Percentiles rank a stretch among this genome's conserved stretches.
phyloP scores from a whole-genome alignment of 2,329 filamentous ascomycete species.

The Pezicula neosporulosa region DNA sequence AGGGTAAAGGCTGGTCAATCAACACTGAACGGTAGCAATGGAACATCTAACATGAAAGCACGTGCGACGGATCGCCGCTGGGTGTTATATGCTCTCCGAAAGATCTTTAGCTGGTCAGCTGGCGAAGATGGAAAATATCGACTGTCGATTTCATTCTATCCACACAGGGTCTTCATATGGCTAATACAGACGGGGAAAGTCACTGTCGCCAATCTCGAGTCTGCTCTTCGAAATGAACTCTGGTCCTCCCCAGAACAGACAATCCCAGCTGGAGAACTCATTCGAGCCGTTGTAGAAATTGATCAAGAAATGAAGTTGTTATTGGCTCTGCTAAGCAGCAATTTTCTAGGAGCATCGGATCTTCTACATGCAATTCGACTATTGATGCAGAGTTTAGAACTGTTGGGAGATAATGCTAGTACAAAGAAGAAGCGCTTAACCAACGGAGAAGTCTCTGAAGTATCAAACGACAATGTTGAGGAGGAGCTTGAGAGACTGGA shows the following conservation, averaged over 20 bases:
- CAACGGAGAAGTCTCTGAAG: slow-evolving; percentile 13
- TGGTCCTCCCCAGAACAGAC: slow-evolving; percentile 28
- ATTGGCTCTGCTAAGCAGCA: slow-evolving; percentile 60
- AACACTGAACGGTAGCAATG: slow-evolving; percentile 1
- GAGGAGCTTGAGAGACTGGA: slow-evolving; percentile 47
- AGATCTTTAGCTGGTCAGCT: slow-evolving; percentile 37
- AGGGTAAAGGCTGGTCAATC: slow-evolving; percentile 2
- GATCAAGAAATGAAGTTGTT: slow-evolving; percentile 67
- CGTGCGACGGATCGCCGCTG: slow-evolving; percentile 58
- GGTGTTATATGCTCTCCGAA: slow-evolving; percentile 50
- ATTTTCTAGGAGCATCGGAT: slow-evolving; percentile 62
- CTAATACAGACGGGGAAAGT: slow-evolving; percentile 58
- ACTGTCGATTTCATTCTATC: slow-evolving; percentile 39
- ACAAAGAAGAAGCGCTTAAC: slow-evolving; percentile 22
- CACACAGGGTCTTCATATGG: slow-evolving; percentile 52
- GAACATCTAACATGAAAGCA: slow-evolving; percentile 5
- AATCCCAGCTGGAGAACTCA: slow-evolving; percentile 57
- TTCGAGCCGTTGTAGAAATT: slow-evolving; percentile 58
- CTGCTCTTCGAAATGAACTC: slow-evolving; percentile 50
- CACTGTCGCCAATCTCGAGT: slow-evolving; percentile 54
- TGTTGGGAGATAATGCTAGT: slow-evolving; percentile 30
- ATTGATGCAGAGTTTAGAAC: slow-evolving; percentile 67
- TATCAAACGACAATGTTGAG: slow-evolving; percentile 17
- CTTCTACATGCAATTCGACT: slow-evolving; percentile 62
- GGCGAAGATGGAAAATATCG: slow-evolving; percentile 9